phyloP scores from a whole-genome alignment of 192 early-diverging fungal species.

The Spinellus fusiger region DNA sequence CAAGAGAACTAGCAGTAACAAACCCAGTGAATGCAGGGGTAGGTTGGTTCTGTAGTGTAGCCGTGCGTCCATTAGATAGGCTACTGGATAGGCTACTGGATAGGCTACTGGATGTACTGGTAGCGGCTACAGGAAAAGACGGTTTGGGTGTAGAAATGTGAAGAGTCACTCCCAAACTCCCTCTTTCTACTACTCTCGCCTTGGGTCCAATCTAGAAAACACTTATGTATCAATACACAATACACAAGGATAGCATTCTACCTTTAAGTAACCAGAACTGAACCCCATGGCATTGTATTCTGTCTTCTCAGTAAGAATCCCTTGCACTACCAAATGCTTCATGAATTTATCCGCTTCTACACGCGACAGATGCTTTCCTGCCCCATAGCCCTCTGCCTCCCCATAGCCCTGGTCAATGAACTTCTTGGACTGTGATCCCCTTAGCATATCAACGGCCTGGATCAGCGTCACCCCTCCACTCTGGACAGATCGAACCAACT shows the following conservation, averaged over 20 bases:
- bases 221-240: background rate
- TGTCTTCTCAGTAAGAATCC: constrained; percentile 60
- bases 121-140: too few relatives aligned
- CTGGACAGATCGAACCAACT: constrained; percentile 39
- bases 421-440: constrained; percentile 56
- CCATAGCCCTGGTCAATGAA: constrained; percentile 49
- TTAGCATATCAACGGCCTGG: constrained; percentile 68
- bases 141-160: too few relatives aligned
- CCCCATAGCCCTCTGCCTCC: constrained; percentile 45
- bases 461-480: constrained; percentile 56
- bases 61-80: background rate
- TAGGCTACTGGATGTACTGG: background rate
- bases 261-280: constrained; percentile 16
- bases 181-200: too few relatives aligned
- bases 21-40: background rate
- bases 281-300: constrained; percentile 60
- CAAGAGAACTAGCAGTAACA: background rate
- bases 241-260: background rate
- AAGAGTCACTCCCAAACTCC: too few relatives aligned
- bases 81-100: background rate
- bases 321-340: constrained; percentile 56
- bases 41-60: too few relatives aligned
- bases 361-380: constrained; percentile 50
- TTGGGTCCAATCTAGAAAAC: background rate
- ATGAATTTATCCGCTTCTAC: constrained; percentile 66